Conservation (phyloP, 2,329 filamentous ascomycete species). For the Chalara sp. region DNA sequence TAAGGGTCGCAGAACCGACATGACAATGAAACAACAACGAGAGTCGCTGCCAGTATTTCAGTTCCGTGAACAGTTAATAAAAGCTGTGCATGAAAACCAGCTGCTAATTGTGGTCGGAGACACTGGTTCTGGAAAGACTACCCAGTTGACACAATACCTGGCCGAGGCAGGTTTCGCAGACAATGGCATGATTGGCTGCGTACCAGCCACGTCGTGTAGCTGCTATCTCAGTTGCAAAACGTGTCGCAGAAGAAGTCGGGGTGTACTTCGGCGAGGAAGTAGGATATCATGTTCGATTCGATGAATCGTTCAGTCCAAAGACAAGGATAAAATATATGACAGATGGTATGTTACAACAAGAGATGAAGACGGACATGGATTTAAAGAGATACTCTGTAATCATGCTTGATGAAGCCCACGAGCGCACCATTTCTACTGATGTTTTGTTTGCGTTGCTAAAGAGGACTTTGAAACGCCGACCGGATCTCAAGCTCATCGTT, state of each 20-base stretch:
- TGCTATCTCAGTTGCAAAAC: conserved; percentile 95
- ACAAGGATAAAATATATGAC: conserved; percentile 99
- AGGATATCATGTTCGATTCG: conserved; percentile 95
- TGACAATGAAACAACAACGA: conserved; percentile 93
- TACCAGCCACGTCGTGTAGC: conserved; percentile 96
- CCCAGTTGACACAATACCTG: conserved; percentile 90
- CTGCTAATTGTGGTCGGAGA: conserved; percentile 94
- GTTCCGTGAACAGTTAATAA: conserved; percentile 80
- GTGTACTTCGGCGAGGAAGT: conserved; percentile 85
- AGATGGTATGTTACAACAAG: conserved; percentile 87
- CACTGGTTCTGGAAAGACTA: conserved; percentile 95
- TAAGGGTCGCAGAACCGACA: conserved; percentile 76
- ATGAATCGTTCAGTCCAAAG: conserved; percentile 80
- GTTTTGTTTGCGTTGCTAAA: conserved; percentile 92
- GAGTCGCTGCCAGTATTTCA: conserved; percentile 84
- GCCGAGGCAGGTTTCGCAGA: conserved; percentile 88
- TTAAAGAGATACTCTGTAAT: conserved; percentile 76
- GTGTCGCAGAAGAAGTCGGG: conserved; percentile 92
- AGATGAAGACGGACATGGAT: conserved; percentile 84
- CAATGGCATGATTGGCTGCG: conserved; percentile 86
- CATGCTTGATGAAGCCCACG: conserved; percentile 98
- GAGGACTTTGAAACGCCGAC: conserved; percentile 78
- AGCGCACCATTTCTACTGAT: conserved; percentile 92
- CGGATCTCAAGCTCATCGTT: conserved; percentile 90
- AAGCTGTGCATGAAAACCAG: conserved; percentile 82